Percentiles rank a stretch among this genome's conserved stretches.
Conservation (phyloP, 805 yeast genomes). For the Saccharomycopsis sp. region DNA sequence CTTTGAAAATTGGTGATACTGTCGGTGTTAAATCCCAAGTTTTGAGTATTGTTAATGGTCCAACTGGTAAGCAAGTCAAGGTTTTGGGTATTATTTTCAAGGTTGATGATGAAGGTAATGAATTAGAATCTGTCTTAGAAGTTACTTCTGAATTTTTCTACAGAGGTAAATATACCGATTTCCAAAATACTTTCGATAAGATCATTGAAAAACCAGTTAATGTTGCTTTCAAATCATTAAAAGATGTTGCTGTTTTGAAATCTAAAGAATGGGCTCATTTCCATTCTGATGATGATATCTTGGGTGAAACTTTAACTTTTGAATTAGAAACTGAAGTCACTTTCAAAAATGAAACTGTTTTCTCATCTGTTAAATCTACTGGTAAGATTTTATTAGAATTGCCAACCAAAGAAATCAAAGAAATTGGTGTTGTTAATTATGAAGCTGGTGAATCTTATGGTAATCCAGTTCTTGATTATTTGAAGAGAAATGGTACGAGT, state of each 20-base stretch:
- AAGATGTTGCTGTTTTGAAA: slow-evolving; percentile 85
- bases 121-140: slow-evolving; percentile 75
- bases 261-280: slow-evolving; percentile 98
- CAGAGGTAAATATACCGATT: slow-evolving; percentile 86
- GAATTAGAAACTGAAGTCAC: slow-evolving; percentile 78
- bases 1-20: slow-evolving; percentile 79
- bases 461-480: slow-evolving; percentile 93
- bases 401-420: slow-evolving; percentile 81
- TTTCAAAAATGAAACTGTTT: slow-evolving; percentile 67
- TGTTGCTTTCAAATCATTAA: slow-evolving; percentile 57
- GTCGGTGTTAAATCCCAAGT: slow-evolving; percentile 78
- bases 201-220: slow-evolving; percentile 80
- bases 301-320: slow-evolving; percentile 76
- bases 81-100: slow-evolving; percentile 83
- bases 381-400: slow-evolving; percentile 84
- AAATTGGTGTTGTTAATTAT: slow-evolving; percentile 76
- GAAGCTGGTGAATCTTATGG: slow-evolving; percentile 91
- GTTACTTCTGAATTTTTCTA: slow-evolving; percentile 92
- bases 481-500: slow-evolving; percentile 82
- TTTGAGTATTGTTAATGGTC: slow-evolving; percentile 80
- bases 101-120: slow-evolving; percentile 23
- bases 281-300: slow-evolving; percentile 56
- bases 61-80: slow-evolving; percentile 91
- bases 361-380: slow-evolving; percentile 66
- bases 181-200: slow-evolving; percentile 85